These are phyloP conservation scores for Arabidopsis lyrata DNA, from an alignment of 441 rosid genomes.

Conservation along the genomic window DNA sequence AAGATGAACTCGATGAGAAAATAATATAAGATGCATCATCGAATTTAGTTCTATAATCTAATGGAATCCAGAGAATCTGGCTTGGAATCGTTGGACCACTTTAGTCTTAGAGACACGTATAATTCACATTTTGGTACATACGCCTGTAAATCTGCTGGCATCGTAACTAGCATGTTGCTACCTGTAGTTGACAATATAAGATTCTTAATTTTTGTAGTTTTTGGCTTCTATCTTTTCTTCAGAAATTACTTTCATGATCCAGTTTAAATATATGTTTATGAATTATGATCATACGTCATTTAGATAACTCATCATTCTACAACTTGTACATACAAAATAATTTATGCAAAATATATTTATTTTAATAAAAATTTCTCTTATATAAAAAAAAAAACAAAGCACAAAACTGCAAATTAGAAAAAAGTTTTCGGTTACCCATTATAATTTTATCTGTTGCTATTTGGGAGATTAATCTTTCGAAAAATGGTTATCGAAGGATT, in stretches of 20 bases:
- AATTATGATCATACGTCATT: too few species aligned
- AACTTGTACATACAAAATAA: neutral
- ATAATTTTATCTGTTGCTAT: neutral
- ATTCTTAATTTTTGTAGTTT: neutral
- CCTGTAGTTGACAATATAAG: constrained; percentile 5
- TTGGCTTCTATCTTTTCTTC: neutral
- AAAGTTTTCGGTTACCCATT: neutral
- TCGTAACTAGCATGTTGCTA: constrained; percentile 28
- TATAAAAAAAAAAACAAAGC: neutral
- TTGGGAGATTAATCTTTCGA: neutral
- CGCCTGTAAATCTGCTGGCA: constrained; percentile 41
- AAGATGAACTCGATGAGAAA: constrained; percentile 9
- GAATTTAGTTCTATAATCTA: neutral
- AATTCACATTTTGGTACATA: constrained; percentile 15
- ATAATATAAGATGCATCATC: constrained; percentile 22
- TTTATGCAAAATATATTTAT: neutral
- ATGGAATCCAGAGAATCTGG: constrained; percentile 33
- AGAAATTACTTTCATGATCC: neutral
- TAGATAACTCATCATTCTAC: neutral
- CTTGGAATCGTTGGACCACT: constrained; percentile 17
- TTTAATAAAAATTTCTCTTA: neutral
- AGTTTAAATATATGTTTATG: neutral
- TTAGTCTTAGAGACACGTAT: constrained; percentile 28
- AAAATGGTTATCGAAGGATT: neutral
- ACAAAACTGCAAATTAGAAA: constrained; percentile 1